Evolutionary conservation across 2,329 filamentous ascomycete species (phyloP), one percentile per base, ranked within the genome.

Genomic region (Aspergillus eucalypticola): DNA sequence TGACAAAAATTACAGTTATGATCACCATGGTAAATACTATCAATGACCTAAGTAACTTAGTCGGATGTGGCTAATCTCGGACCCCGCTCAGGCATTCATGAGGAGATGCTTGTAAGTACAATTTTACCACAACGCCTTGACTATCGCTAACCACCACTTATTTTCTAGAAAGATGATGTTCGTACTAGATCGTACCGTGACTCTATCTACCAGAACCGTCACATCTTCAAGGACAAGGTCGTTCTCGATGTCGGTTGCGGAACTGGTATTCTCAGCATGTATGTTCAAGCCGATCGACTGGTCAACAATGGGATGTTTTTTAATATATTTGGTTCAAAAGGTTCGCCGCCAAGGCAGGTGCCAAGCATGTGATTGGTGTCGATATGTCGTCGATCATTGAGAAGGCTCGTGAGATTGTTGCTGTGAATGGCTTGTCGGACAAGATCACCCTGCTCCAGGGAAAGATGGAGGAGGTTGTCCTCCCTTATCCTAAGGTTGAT

Each of bases 331-430:
- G 60, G 23, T 52, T 58, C 55, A 23, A 38, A 71, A 98, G 94
- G 94, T 99, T 99, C 77, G 95, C 95, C 58, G 93, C 91, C 63
- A 93, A 90, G 81, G 93, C 95, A 63, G 95, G 95, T 74, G 95
- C 95, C 61, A 98, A 96, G 82, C 95, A 99, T 79, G 95, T 99
- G 69, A 96, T 98, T 68, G 95, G 95, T 71, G 95, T 99, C 59
- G 95, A 99, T 79, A 99, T 98, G 94, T 99, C 95, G 35, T 97
- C 94, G 69, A 99, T 99, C 79, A 97, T 99, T 81, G 92, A 96
- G 81, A 99, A 99, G 85, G 95, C 95, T 48, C 88, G 88, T 73
- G 91, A 98, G 83, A 99, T 99, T 67, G 95, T 98, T 74, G 88
- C 88, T 75, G 86, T 85, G 69, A 99, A 99, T 78, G 93, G 94